A percentile compares a stretch with the other conserved stretches of the same genome.
Conservation (phyloP, 805 yeast species). For the Ogataea ramenticola region DNA sequence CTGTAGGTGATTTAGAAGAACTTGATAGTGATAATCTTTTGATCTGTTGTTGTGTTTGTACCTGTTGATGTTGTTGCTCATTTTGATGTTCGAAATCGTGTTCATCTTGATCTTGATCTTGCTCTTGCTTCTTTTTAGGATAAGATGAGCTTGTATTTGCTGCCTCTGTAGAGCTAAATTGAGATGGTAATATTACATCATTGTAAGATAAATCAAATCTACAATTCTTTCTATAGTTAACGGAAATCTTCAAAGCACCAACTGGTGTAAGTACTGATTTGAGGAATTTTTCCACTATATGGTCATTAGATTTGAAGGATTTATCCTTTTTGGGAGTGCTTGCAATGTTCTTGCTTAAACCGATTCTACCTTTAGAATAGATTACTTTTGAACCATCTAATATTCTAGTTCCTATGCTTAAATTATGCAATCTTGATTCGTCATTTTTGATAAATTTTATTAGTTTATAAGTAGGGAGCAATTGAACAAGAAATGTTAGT, state of each 20-base stretch:
- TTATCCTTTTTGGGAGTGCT: conserved; percentile 12
- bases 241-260: conserved; percentile 70
- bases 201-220: conserved; percentile 54
- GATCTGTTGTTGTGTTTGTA: not conserved
- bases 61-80: not conserved
- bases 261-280: conserved; percentile 67
- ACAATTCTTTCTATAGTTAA: conserved; percentile 69
- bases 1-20: not conserved
- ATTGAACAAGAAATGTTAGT: conserved; percentile 54
- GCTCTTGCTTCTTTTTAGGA: not conserved
- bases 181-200: conserved; percentile 52
- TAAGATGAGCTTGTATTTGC: conserved; percentile 5
- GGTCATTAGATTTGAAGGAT: not conserved
- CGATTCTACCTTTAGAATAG: conserved; percentile 75
- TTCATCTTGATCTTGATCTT: conserved; percentile 7
- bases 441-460: conserved; percentile 31
- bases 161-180: conserved; percentile 4
- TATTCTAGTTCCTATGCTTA: conserved; percentile 51
- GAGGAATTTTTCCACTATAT: conserved; percentile 42
- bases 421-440: conserved; percentile 13
- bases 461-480: conserved; percentile 68
- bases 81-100: not conserved
- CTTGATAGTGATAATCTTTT: not conserved
- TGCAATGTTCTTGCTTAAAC: conserved; percentile 51
- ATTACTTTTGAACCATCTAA: conserved; percentile 77